These are phyloP conservation scores for Apiospora saccharicola DNA, from an alignment of 2,329 filamentous ascomycete species.

Conservation along the genomic window DNA sequence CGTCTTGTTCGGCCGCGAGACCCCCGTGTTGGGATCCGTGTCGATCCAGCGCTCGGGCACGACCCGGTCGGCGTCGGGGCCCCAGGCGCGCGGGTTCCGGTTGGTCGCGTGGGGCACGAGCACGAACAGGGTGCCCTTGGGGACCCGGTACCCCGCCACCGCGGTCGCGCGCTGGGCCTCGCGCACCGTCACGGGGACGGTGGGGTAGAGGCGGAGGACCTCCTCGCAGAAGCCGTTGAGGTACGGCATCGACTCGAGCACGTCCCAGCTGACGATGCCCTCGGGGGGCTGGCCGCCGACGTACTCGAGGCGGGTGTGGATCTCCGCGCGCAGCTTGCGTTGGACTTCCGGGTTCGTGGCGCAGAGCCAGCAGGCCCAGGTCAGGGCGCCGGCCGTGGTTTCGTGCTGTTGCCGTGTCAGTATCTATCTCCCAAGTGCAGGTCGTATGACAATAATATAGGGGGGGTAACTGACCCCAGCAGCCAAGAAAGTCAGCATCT, in stretches of 20 bases:
- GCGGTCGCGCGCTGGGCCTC: slow-evolving; percentile 62
- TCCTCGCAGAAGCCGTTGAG: slow-evolving; percentile 53
- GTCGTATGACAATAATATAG: no score
- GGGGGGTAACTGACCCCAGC: slow-evolving; percentile 39
- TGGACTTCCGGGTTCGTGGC: slow-evolving; percentile 46
- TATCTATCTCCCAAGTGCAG: no score
- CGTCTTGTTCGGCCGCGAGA: slow-evolving; percentile 38
- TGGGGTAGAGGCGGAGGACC: slow-evolving; percentile 50
- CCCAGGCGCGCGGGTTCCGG: slow-evolving; percentile 74
- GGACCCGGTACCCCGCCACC: slow-evolving; percentile 65
- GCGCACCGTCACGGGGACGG: slow-evolving; percentile 65
- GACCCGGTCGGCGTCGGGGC: slow-evolving; percentile 75
- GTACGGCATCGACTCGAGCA: slow-evolving; percentile 49
- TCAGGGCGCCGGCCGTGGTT: slow-evolving; percentile 50
- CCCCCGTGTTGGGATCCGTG: slow-evolving; percentile 28
- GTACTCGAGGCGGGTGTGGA: slow-evolving; percentile 46
- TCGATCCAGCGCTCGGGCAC: slow-evolving; percentile 79
- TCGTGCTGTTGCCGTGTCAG: slow-evolving; percentile 41
- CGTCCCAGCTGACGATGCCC: slow-evolving; percentile 30
- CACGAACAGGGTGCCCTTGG: slow-evolving; percentile 70
- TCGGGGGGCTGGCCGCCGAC: slow-evolving; percentile 43
- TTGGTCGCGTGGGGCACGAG: slow-evolving; percentile 75
- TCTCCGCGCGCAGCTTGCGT: slow-evolving; percentile 47
- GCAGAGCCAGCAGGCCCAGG: slow-evolving; percentile 51
- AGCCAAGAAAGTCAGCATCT: slow-evolving; percentile 52